Conservation (phyloP, 169 alveolate genomes). For the Fabrea salina region DNA sequence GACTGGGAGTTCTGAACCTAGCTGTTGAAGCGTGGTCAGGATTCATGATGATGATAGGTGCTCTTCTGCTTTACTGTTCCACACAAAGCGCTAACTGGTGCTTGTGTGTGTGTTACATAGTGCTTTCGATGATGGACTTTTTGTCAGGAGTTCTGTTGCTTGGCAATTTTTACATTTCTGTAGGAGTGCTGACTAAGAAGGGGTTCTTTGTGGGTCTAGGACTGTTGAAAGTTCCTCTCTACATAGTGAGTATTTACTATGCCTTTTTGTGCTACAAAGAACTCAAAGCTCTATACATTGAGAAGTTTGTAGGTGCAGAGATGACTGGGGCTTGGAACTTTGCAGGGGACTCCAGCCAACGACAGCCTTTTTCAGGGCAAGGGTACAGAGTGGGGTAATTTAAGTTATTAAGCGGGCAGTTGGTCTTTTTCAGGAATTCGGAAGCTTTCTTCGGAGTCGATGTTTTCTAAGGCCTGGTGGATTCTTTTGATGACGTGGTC, state of each 20-base stretch:
- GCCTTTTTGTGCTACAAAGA: neutral
- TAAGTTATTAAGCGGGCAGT: no score
- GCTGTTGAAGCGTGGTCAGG: conserved; percentile 16
- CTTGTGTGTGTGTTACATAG: conserved; percentile 15
- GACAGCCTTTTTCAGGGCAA: conserved; percentile 24
- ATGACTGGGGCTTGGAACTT: neutral
- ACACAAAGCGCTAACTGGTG: neutral
- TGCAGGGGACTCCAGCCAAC: no score
- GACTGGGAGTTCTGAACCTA: neutral
- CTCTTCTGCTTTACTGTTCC: neutral
- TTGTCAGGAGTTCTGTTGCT: neutral
- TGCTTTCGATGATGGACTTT: conserved; percentile 1
- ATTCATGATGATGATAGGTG: neutral
- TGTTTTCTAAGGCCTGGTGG: no score
- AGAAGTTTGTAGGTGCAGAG: neutral
- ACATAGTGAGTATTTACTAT: neutral
- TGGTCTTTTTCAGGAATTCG: no score
- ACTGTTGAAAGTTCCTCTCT: neutral
- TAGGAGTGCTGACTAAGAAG: no score
- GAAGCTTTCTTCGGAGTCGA: no score
- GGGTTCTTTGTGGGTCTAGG: no score
- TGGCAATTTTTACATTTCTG: conserved; percentile 1
- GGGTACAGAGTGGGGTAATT: neutral
- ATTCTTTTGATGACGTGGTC: no score
- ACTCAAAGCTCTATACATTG: neutral